These are phyloP conservation scores for Podospora tetraspora DNA, from an alignment of 495 filamentous ascomycete species.

Conservation along the genomic window DNA sequence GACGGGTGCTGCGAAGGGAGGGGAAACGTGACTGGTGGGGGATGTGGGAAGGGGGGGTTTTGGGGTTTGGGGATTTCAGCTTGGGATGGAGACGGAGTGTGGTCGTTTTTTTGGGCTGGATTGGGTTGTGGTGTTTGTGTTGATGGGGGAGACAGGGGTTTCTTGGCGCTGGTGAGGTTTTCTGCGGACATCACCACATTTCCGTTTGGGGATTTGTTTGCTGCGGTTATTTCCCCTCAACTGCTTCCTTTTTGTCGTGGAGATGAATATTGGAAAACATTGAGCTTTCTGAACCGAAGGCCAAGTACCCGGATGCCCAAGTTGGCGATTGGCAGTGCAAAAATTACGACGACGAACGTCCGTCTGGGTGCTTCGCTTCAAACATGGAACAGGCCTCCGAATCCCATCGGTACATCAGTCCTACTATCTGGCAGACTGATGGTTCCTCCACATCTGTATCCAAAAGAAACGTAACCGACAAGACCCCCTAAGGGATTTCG, in stretches of 20 bases:
- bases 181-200: neutral
- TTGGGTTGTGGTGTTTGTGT: neutral
- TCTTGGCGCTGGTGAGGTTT: neutral
- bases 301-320: too few relatives aligned
- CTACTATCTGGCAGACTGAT: neutral
- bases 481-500: neutral
- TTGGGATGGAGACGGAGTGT: neutral
- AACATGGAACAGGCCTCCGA: neutral
- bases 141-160: neutral
- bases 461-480: neutral
- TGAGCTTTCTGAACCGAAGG: too few relatives aligned
- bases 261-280: neutral
- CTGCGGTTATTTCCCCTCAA: neutral
- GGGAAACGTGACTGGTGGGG: neutral
- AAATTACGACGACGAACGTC: too few relatives aligned
- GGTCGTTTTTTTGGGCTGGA: neutral
- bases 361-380: too few relatives aligned
- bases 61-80: neutral
- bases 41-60: too few relatives aligned
- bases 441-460: neutral
- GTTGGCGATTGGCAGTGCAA: too few relatives aligned
- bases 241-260: neutral
- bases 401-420: neutral
- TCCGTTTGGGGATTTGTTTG: neutral
- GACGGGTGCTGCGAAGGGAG: too few relatives aligned